Percentiles rank a stretch among this genome's conserved stretches.
Conservation (phyloP, 2,329 filamentous ascomycete genomes). For the Hypoxylon sp. region DNA sequence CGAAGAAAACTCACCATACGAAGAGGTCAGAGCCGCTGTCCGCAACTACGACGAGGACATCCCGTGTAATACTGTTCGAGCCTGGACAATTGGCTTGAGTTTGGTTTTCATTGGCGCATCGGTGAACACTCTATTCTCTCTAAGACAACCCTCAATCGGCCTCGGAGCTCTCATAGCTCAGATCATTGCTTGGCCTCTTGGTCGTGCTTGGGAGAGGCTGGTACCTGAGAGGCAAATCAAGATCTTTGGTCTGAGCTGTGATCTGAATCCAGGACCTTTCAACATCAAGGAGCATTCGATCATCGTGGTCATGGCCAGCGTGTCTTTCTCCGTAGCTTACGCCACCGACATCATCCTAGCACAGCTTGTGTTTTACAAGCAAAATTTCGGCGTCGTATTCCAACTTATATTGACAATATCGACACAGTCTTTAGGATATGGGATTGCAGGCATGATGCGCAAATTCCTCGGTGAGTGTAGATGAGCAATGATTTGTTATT, state of each 20-base stretch:
- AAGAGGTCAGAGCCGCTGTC: constrained; percentile 74
- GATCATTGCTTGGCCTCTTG: constrained; percentile 74
- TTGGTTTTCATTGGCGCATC: constrained; percentile 70
- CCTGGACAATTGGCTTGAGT: constrained; percentile 72
- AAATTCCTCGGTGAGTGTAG: constrained; percentile 67
- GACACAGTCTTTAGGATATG: constrained; percentile 77
- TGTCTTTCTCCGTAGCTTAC: constrained; percentile 77
- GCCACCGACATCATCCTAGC: constrained; percentile 81
- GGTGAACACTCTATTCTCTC: constrained; percentile 74
- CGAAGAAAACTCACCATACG: constrained; percentile 72
- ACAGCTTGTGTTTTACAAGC: constrained; percentile 78
- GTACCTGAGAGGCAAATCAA: constrained; percentile 65
- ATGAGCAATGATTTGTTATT: neutral
- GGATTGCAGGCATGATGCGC: constrained; percentile 76
- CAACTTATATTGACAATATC: constrained; percentile 76
- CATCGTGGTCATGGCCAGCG: constrained; percentile 78
- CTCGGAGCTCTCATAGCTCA: constrained; percentile 73
- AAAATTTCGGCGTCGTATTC: constrained; percentile 75
- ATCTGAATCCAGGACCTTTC: constrained; percentile 76
- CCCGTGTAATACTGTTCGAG: constrained; percentile 75
- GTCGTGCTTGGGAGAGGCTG: constrained; percentile 70
- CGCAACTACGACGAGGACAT: constrained; percentile 74
- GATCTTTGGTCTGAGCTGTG: constrained; percentile 67
- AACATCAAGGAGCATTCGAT: constrained; percentile 78
- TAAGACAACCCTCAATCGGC: constrained; percentile 72